Evolutionary conservation across 345 rosid species (phyloP), one percentile per base, ranked within the genome.

Genomic region (Gossypium stocksii): DNA sequence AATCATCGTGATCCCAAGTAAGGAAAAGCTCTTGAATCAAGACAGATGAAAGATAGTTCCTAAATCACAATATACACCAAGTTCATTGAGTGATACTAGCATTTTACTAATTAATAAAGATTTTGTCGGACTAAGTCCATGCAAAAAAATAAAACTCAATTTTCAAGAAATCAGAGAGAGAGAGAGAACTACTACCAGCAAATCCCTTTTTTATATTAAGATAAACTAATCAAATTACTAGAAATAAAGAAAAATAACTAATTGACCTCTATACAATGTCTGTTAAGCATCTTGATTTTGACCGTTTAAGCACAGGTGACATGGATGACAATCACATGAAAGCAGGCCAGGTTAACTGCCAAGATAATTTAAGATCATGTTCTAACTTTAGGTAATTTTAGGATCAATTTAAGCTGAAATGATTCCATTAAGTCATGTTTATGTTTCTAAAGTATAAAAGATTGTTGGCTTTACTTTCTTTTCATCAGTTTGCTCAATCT

Each of bases 41-140:
- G 78, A 95, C 89, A 43, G 98, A 95, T 34, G 99, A 90, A 76
- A 95, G 93, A 81, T 93, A 95, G 84, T 95, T 95, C 94, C 99
- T 95, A 85, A 84, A 90, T 69, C 74, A 89, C 52, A 78, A 83
- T 25, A 81, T 53, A 65, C 57, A 76, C 48, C 48, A 64, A 61
- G 78, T 84, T 80, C 78, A 75, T 17, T 64, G 49, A 41, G 49
- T 17, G 71, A 66, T 13, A 15, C 38, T 23, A 23, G 20, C 57
- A 67, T 23, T 8, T 23, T 23, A 25, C 43, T 67, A 67, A 22
- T 45, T 46, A 22, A 14, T 46, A 46, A 17, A 22, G 57, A 20
- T 48, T 52, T 15, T 15, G 57, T 23, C 17, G 4, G 27, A 15
- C 3, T 16, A 67, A 23, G 13, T 8, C n/a, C 46, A 67, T 9